Evolutionary conservation across 23 red algal genomes (phyloP), one percentile per base, ranked within the genome.

Genomic region (Gracilaria caudata): DNA sequence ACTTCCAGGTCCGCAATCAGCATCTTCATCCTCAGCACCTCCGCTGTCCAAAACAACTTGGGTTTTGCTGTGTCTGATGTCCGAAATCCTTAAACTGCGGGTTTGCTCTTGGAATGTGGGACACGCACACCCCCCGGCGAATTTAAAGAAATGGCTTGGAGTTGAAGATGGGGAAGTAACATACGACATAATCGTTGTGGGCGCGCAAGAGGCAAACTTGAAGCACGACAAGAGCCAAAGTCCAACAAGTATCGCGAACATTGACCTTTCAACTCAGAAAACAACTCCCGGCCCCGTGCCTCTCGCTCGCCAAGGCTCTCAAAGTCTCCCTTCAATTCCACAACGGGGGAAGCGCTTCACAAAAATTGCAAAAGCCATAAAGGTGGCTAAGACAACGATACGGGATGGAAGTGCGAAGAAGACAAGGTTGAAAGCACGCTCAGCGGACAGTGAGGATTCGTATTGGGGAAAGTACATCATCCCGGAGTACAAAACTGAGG

Each of bases 61-160:
- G 3, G 17, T 21, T n/a, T 57, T 57, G 16, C 19, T 21, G 4
- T n/a, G 8, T 21, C 19, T 3, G 6, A 87, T 76, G 68, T 36
- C 17, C 21, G 39, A 39, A 0, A 41, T 37, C 23, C 45, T 89
- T 17, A 89, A 79, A 58, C 59, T 91, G 2, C 87, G 87, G 21
- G 57, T 93, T 29, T 93, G 90, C 43, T 86, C 90, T 33, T 93
- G 90, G 90, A 93, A 93, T 57, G 81, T 93, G 20, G 90, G 90
- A 47, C 86, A 93, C 57, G 90, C 81, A 19, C 54, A 57, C 10
- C 90, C 90, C 24, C 81, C 81, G 20, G 20, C 58, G 24, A 73
- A 93, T 38, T 64, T 93, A 71, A 40, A 28, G 10, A 73, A 51
- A 43, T 93, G 90, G 90, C 90, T 93, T 13, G 90, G 90, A 17